Base-by-base conservation (phyloP, 768 basidiomycete genomes). In the Auricularia heimuer region DNA sequence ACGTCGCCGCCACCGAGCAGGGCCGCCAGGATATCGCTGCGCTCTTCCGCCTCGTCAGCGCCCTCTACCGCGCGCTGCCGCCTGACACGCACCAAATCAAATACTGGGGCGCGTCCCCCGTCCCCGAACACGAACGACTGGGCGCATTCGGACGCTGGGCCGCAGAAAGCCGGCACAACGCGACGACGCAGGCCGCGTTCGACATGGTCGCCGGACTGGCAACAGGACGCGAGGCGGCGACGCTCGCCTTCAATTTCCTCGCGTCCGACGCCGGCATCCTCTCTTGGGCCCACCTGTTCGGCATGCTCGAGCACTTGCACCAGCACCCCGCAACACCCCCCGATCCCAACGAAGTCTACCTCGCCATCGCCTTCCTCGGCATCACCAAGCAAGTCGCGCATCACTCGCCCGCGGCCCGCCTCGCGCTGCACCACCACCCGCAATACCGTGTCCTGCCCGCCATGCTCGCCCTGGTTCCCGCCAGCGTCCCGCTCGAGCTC, bases 161-260 rank as follows among this genome's bases (percentile, higher is more conserved):
- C 0, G 90, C 90, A 1, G 86, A 92, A 64, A 79, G 83, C 3
- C 83, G 87, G 66, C 89, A 92, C 66, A 71, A 82, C 4, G 83
- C 83, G 1, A 87, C 92, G 85, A 80, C 87, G 51, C 86, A 85
- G 7, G 90, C 91, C 0, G 75, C 94, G 62, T 94, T 92, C 72
- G 90, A 95, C 69, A 95, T 95, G 94, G 77, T 97, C 36, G 80
- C 83, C 7, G 92, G 94, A 24, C 79, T 95, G 34, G 83, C 92
- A 2, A 88, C 89, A 62, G 94, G 94, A 0, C 87, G 88, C 65
- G 87, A 88, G 69, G 91, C 90, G 70, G 92, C 91, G 68, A 89
- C 92, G 70, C 79, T 91, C 11, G 88, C 91, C 0, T 92, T 92
- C 77, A 94, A 94, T 73, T 94, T 95, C 74, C 82, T 97, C 73